phyloP scores from a whole-genome alignment of 306 rosid species.

The Pterocarpus santalinus region DNA sequence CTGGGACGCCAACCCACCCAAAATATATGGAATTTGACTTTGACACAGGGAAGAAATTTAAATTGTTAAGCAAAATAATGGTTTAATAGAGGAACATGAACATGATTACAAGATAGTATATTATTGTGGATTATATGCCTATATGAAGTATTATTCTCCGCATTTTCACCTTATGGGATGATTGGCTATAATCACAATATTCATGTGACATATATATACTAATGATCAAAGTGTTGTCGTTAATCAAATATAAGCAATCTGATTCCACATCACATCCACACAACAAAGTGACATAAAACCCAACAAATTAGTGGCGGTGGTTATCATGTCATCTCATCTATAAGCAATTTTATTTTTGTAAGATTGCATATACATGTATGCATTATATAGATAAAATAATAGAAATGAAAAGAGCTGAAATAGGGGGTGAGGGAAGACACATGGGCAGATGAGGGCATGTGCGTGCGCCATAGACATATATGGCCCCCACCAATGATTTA shows the following conservation, averaged over 20 bases:
- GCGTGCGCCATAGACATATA: constrained; percentile 37
- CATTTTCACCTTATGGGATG: constrained; percentile 51
- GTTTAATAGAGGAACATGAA: not conserved
- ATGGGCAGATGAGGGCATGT: constrained; percentile 39
- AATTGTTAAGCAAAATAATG: not conserved
- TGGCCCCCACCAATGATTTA: constrained; percentile 76
- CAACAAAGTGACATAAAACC: constrained; percentile 49
- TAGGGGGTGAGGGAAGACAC: constrained; percentile 45
- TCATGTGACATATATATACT: constrained; percentile 32
- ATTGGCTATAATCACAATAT: constrained; percentile 51
- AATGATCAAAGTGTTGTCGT: constrained; percentile 19
- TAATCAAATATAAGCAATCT: constrained; percentile 27
- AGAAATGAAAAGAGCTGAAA: not conserved
- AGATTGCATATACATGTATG: too few species aligned
- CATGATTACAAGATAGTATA: constrained; percentile 25
- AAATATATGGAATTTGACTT: constrained; percentile 61
- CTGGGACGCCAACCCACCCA: constrained; percentile 33
- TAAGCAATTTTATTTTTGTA: constrained; percentile 3
- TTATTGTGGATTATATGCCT: not conserved
- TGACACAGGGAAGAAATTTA: constrained; percentile 42
- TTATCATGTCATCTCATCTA: constrained; percentile 52
- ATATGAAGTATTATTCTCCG: constrained; percentile 37
- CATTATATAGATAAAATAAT: not conserved
- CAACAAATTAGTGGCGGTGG: constrained; percentile 47
- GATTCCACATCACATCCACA: constrained; percentile 49